phyloP scores from a whole-genome alignment of 2,329 filamentous ascomycete species.

The Drechslerella coelobrocha region DNA sequence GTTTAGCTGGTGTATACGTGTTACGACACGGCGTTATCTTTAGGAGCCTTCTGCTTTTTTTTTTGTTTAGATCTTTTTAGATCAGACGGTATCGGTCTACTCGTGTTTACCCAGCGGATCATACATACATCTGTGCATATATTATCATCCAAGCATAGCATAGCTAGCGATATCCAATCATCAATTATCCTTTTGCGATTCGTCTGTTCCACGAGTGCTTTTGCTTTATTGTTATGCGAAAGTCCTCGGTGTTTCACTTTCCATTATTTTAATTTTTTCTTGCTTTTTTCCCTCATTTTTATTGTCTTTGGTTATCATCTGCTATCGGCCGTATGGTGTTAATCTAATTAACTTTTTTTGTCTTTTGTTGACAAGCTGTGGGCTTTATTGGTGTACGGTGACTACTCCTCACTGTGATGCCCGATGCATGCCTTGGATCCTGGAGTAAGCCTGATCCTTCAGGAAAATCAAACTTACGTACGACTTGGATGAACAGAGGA shows the following conservation, averaged over 20 bases:
- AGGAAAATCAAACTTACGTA: constrained; percentile 19
- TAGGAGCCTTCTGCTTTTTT: constrained; percentile 1
- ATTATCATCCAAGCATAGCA: not conserved
- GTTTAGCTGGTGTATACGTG: constrained; percentile 5
- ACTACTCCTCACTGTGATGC: constrained; percentile 1
- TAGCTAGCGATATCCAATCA: not conserved
- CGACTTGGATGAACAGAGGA: not conserved
- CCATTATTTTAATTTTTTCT: constrained; percentile 1
- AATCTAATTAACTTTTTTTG: too few species aligned
- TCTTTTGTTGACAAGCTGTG: not conserved
- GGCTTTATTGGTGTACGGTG: not conserved
- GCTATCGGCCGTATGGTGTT: too few species aligned
- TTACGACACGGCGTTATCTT: constrained; percentile 4
- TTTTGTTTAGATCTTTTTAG: constrained; percentile 2
- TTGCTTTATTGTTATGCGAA: too few species aligned
- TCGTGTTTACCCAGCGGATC: not conserved
- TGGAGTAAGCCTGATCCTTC: constrained; percentile 48
- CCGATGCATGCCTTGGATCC: constrained; percentile 28
- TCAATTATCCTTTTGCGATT: not conserved
- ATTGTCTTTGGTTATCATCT: constrained; percentile 10
- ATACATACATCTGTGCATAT: not conserved
- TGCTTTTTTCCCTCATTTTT: constrained; percentile 10
- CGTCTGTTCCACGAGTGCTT: not conserved
- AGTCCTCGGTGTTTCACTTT: constrained; percentile 12
- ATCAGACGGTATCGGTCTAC: constrained; percentile 28